Evolutionary conservation across 345 rosid species (phyloP).

Genomic region (Dovyalis caffra): DNA sequence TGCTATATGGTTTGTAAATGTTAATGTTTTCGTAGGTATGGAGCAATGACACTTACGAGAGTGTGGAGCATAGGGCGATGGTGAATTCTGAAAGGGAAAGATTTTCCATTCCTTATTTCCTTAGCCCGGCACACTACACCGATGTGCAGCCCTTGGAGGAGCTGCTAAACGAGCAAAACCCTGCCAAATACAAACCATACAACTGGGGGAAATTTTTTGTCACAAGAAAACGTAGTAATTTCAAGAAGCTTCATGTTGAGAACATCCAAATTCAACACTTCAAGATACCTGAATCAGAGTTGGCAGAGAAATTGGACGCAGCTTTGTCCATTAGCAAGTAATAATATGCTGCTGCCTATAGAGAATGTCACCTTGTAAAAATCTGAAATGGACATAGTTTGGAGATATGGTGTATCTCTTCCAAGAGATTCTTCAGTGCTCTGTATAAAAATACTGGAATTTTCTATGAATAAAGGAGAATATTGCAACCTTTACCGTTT

Average conservation of each 20-base stretch:
- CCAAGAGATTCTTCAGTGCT: neutral
- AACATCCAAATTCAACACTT: slow-evolving; percentile 46
- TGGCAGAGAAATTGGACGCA: neutral
- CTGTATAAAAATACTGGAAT: neutral
- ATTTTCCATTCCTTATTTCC: slow-evolving; percentile 44
- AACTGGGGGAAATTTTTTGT: slow-evolving; percentile 42
- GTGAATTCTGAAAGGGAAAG: slow-evolving; percentile 48
- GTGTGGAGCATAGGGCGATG: slow-evolving; percentile 50
- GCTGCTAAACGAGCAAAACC: slow-evolving; percentile 28
- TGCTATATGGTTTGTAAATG: neutral
- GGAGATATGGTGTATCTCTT: neutral
- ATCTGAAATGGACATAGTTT: neutral
- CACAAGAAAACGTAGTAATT: slow-evolving; percentile 38
- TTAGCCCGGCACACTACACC: slow-evolving; percentile 36
- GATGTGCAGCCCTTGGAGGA: slow-evolving; percentile 43
- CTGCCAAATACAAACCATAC: slow-evolving; percentile 35
- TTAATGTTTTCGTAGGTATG: slow-evolving; percentile 31
- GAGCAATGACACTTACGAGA: slow-evolving; percentile 48
- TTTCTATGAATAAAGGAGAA: neutral
- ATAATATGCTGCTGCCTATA: neutral
- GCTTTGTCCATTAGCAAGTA: neutral
- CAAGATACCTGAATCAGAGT: slow-evolving; percentile 13
- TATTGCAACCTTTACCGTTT: neutral
- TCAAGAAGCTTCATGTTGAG: slow-evolving; percentile 43
- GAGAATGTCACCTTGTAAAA: neutral